Evolutionary conservation across 192 early-diverging fungal genomes (phyloP).

Genomic region (Coemansia sp.): DNA sequence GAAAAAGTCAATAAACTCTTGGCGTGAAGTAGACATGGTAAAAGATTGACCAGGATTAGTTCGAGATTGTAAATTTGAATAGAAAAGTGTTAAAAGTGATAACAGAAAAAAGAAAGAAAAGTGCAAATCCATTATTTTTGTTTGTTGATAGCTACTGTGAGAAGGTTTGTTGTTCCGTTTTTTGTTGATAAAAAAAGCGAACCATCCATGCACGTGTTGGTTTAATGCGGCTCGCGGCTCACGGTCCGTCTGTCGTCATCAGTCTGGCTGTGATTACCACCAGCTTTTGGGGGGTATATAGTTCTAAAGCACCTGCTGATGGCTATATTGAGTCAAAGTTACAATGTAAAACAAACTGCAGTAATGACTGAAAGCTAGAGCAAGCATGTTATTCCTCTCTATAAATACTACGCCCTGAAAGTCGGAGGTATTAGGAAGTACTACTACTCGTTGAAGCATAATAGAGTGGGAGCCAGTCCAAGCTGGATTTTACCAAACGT

Average conservation of each 20-base stretch:
- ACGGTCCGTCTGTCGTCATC: background rate
- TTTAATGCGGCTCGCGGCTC: background rate
- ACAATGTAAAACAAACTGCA: background rate
- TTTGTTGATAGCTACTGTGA: background rate
- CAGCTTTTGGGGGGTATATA: no score
- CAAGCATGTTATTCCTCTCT: background rate
- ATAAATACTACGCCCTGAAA: background rate
- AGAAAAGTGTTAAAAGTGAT: background rate
- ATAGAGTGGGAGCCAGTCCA: background rate
- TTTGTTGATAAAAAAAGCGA: background rate
- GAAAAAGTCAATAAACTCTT: conserved; percentile 76
- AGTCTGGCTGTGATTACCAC: background rate
- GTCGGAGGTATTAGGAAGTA: no score
- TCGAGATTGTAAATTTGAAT: conserved; percentile 6
- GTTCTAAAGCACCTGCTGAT: background rate
- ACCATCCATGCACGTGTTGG: background rate
- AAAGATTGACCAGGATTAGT: background rate
- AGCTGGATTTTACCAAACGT: background rate
- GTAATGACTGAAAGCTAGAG: background rate
- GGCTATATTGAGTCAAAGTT: background rate
- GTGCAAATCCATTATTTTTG: background rate
- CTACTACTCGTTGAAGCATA: background rate
- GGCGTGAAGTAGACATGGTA: conserved; percentile 38
- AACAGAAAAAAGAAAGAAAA: background rate
- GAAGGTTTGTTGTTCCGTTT: background rate